Percentiles rank a stretch among this genome's conserved stretches.
phyloP scores from a whole-genome alignment of 2,329 filamentous ascomycete genomes.

The Exophiala mesophila region DNA sequence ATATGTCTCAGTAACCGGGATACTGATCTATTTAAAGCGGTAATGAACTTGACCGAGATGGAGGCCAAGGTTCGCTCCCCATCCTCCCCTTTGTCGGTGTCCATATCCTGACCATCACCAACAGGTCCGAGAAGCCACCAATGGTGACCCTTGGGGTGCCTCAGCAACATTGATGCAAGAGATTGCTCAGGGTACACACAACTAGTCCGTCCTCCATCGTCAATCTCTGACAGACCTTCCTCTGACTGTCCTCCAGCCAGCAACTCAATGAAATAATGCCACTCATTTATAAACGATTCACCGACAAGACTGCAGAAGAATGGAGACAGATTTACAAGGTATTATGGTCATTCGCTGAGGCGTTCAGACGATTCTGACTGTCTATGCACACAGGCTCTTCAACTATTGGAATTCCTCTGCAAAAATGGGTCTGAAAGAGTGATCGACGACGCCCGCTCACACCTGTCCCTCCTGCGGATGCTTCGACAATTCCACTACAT shows the following conservation, averaged over 20 bases:
- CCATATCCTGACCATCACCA: constrained; percentile 24
- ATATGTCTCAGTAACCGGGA: background rate
- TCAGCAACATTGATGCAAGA: constrained; percentile 88
- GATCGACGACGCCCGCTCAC: constrained; percentile 92
- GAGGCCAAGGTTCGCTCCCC: constrained; percentile 55
- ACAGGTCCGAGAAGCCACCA: constrained; percentile 93
- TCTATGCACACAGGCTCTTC: constrained; percentile 54
- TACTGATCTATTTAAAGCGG: constrained; percentile 54
- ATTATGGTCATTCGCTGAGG: constrained; percentile 11
- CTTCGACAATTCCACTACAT: constrained; percentile 97
- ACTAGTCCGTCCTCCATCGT: constrained; percentile 65
- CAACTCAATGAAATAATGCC: constrained; percentile 99
- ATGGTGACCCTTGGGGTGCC: constrained; percentile 96
- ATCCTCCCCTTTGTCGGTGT: constrained; percentile 2
- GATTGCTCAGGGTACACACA: constrained; percentile 95
- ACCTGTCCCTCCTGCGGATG: constrained; percentile 96
- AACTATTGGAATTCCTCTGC: constrained; percentile 92
- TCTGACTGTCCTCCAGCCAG: constrained; percentile 57
- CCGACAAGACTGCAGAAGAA: constrained; percentile 95
- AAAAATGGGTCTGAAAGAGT: constrained; percentile 98
- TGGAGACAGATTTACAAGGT: constrained; percentile 99
- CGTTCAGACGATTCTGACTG: background rate
- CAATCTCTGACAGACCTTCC: background rate
- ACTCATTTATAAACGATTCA: constrained; percentile 99
- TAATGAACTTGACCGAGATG: constrained; percentile 98